These are phyloP conservation scores for Ceratocystis huliohia DNA, from an alignment of 2,329 filamentous ascomycete genomes.

Conservation along the genomic window DNA sequence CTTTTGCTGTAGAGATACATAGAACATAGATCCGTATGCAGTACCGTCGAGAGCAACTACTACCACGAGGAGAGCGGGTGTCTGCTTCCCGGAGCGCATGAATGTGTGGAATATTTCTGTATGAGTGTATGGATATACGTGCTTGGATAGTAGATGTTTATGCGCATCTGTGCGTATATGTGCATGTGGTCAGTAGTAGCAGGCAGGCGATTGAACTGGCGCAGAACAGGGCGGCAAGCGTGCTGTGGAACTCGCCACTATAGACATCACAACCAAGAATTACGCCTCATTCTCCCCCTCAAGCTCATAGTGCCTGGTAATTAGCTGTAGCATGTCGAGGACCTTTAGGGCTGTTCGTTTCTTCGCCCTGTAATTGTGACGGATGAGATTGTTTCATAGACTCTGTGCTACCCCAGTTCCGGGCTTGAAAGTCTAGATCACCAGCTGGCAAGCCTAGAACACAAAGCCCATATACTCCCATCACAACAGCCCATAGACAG, in stretches of 20 bases:
- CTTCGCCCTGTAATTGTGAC: neutral
- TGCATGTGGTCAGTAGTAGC: too few relatives aligned
- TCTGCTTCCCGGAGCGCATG: neutral
- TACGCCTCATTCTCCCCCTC: neutral
- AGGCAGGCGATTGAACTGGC: too few relatives aligned
- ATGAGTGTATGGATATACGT: neutral
- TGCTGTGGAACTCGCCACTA: neutral
- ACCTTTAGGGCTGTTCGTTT: neutral
- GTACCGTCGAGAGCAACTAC: neutral
- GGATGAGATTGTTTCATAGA: neutral
- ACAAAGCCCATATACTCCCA: neutral
- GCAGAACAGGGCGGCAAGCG: neutral
- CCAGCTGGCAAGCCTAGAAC: neutral
- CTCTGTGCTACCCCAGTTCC: conserved; percentile 2
- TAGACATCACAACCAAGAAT: neutral
- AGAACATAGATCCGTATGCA: neutral
- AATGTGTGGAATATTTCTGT: neutral
- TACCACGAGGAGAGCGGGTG: neutral
- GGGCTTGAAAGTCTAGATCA: neutral
- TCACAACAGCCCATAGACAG: too few relatives aligned
- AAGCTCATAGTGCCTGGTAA: neutral
- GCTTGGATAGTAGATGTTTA: too few relatives aligned
- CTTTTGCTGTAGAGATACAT: neutral
- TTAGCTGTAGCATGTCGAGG: neutral
- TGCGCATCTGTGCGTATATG: too few relatives aligned